Evolutionary conservation across 2,329 filamentous ascomycete genomes (phyloP).

Genomic region (Xylariaceae sp.): DNA sequence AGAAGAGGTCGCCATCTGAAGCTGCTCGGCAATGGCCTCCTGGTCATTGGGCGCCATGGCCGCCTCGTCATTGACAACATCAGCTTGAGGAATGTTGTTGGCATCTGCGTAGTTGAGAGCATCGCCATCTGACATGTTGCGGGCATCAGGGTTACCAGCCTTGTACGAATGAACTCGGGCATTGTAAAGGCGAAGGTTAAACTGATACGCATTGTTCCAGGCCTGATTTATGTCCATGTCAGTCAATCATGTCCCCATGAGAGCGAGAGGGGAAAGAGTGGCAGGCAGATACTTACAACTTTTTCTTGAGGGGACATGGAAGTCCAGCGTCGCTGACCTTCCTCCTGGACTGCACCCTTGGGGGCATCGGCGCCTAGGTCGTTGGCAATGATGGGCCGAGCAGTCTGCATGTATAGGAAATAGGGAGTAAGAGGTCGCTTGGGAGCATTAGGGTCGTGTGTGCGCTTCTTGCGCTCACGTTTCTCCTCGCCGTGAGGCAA

Average conservation of each 20-base stretch:
- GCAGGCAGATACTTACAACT: conserved; percentile 29
- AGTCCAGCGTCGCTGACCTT: conserved; percentile 81
- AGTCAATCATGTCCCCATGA: conserved; percentile 3
- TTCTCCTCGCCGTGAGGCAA: conserved; percentile 56
- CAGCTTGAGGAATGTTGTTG: conserved; percentile 49
- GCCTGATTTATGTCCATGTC: conserved; percentile 32
- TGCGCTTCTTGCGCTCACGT: conserved; percentile 86
- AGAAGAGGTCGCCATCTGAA: conserved; percentile 40
- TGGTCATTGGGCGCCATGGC: conserved; percentile 43
- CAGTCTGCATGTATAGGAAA: conserved; percentile 89
- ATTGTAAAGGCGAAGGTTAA: conserved; percentile 61
- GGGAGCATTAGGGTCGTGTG: conserved; percentile 85
- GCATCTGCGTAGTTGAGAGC: conserved; percentile 56
- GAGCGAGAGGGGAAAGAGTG: background rate
- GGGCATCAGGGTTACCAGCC: conserved; percentile 51
- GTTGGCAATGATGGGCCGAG: conserved; percentile 72
- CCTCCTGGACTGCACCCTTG: conserved; percentile 81
- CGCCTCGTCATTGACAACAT: conserved; percentile 40
- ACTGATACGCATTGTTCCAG: conserved; percentile 63
- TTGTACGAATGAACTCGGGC: conserved; percentile 61
- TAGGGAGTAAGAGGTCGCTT: conserved; percentile 92
- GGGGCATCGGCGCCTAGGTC: conserved; percentile 71
- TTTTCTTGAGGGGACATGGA: conserved; percentile 71
- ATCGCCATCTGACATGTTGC: conserved; percentile 56
- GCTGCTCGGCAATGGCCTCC: conserved; percentile 55